Base-by-base conservation (phyloP, 805 yeast species). In the Tetrapisispora namnaoensis region DNA sequence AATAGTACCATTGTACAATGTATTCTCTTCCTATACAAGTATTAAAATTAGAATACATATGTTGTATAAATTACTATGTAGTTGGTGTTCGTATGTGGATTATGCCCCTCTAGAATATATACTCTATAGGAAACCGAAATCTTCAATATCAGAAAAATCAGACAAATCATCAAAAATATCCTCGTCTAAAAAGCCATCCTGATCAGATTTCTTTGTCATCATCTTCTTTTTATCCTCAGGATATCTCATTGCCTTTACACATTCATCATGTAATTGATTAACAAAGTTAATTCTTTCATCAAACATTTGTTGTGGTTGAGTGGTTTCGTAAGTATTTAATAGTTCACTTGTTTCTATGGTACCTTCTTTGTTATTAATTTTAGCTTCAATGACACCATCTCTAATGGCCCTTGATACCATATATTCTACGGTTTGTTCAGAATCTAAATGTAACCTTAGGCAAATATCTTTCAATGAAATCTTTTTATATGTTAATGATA, bases 381-480 rank as follows among this genome's bases (percentile, higher is more conserved):
- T 78, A 3, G 99, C 98, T 61, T 93, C 98, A 63, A 93, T 87
- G 46, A 93, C 98, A 51, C 96, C 96, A 65, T 93, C 99, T 61
- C 96, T 82, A 51, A 93, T 91, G 24, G 97, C 93, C 72, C 93
- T 91, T 37, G 96, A 87, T 21, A 93, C 96, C 66, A 93, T 89
- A 66, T 91, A 93, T 71, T 93, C 99, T 1, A 96, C 95, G 58
- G 91, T 83, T 62, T 93, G 90, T 71, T 93, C 99, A 44, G 90
- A 82, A 60, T 91, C 99, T 53, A 93, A 76, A 57, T 86, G 89
- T 63, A 93, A 77, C 63, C 91, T 87, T 59, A 93, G 77, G 68
- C 99, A 93, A 49, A 93, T 89, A 63, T 93, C 99, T 67, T 84
- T 86, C 59, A 93, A 76, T 3, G 97, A 86, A 52, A 93, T 93